Conservation (phyloP, 805 yeast species). For the Diddensiella transvaalensis region DNA sequence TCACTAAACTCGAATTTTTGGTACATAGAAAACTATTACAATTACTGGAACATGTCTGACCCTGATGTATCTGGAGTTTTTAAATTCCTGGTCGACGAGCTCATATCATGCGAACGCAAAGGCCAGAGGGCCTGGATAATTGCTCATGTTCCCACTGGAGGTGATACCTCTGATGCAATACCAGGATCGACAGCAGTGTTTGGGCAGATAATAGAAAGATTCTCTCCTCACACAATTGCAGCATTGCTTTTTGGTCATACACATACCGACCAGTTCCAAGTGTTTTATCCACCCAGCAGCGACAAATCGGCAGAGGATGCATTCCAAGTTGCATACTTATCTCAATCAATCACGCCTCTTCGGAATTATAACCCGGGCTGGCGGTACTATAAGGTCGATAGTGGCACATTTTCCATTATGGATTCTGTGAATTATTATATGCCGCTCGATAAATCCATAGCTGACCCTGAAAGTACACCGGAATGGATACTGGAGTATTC, state of each 20-base stretch:
- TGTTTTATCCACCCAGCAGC: slow-evolving; percentile 48
- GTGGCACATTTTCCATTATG: slow-evolving; percentile 55
- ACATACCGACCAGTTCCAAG: slow-evolving; percentile 63
- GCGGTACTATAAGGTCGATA: slow-evolving; percentile 68
- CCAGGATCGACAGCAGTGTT: slow-evolving; percentile 59
- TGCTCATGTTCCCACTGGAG: slow-evolving; percentile 63
- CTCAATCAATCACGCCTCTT: slow-evolving; percentile 64
- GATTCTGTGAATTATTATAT: too few relatives aligned
- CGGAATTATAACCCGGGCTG: slow-evolving; percentile 62
- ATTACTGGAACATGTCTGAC: slow-evolving; percentile 45
- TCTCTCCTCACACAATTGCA: slow-evolving; percentile 66
- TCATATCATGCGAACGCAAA: slow-evolving; percentile 51
- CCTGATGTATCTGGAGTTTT: slow-evolving; percentile 64
- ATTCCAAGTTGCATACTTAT: slow-evolving; percentile 58
- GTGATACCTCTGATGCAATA: slow-evolving; percentile 50
- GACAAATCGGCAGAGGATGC: slow-evolving; percentile 44
- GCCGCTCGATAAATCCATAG: too few relatives aligned
- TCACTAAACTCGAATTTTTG: slow-evolving; percentile 65
- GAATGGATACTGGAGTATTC: too few relatives aligned
- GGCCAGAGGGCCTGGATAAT: slow-evolving; percentile 68
- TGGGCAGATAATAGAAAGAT: slow-evolving; percentile 57
- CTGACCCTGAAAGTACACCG: too few relatives aligned
- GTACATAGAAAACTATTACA: slow-evolving; percentile 60
- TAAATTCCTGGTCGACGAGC: slow-evolving; percentile 57
- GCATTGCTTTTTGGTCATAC: slow-evolving; percentile 70